Conservation (phyloP, 108 stramenopile genomes). For the Chaetoceros tenuissimus region DNA sequence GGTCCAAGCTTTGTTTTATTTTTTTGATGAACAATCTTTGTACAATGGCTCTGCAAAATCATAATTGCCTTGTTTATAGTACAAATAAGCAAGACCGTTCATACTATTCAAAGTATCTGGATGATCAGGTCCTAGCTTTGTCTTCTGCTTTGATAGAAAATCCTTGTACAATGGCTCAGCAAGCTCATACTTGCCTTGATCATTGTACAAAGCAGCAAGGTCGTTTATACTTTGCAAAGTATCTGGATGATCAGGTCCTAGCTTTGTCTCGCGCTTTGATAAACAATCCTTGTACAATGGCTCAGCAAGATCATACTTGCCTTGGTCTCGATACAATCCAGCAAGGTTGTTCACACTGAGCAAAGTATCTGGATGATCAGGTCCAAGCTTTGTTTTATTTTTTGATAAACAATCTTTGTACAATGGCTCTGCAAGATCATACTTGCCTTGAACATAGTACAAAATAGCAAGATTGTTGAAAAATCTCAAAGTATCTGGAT, state of each 20-base stretch:
- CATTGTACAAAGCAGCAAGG: background rate
- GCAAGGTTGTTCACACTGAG: background rate
- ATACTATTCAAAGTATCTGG: background rate
- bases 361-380: background rate
- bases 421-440: background rate
- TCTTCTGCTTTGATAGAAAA: background rate
- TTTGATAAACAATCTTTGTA: background rate
- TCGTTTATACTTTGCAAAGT: background rate
- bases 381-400: background rate
- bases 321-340: background rate
- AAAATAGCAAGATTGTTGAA: background rate
- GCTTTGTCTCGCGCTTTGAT: background rate
- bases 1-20: background rate
- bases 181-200: background rate
- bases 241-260: conserved; percentile 1
- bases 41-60: background rate
- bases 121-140: conserved; percentile 1
- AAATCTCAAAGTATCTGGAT: background rate
- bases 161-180: background rate
- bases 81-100: background rate
- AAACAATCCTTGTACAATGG: background rate
- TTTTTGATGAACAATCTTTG: background rate
- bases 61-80: background rate
- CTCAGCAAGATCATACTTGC: background rate
- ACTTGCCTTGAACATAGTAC: background rate